Percentiles rank a stretch among this genome's conserved stretches.
These are phyloP conservation scores for Heliosperma pusillum DNA, from an alignment of 148 eudicot species.

Conservation along the genomic window DNA sequence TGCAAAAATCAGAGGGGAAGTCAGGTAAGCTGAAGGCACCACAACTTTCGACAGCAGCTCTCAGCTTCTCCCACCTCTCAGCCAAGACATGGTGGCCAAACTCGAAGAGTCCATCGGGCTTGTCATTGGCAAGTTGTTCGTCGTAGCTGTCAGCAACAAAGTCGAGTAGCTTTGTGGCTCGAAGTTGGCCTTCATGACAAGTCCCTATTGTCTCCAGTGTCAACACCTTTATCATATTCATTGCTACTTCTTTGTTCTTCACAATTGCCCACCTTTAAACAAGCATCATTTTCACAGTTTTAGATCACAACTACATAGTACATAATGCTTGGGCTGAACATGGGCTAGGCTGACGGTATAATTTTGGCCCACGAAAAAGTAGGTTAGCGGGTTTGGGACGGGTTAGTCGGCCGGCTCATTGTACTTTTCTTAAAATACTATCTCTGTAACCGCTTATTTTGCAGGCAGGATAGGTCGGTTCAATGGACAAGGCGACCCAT, in stretches of 20 bases:
- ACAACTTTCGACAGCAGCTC: constrained; percentile 31
- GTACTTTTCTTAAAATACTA: too few species aligned
- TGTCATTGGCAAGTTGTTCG: constrained; percentile 5
- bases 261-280: constrained; percentile 78
- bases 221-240: constrained; percentile 63
- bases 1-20: constrained; percentile 44
- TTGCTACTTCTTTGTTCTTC: constrained; percentile 64
- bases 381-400: too few species aligned
- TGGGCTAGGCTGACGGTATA: too few species aligned
- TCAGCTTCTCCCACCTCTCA: constrained; percentile 64
- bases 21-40: constrained; percentile 36
- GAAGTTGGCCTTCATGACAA: constrained; percentile 72
- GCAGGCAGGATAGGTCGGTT: too few species aligned
- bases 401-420: too few species aligned
- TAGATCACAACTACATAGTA: not conserved
- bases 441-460: too few species aligned
- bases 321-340: too few species aligned
- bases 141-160: constrained; percentile 48
- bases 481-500: too few species aligned
- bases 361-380: too few species aligned
- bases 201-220: constrained; percentile 73
- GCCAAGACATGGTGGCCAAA: constrained; percentile 38
- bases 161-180: constrained; percentile 61
- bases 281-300: not conserved
- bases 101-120: constrained; percentile 42